phyloP scores from a whole-genome alignment of 768 basidiomycete genomes.

The Pleurotus cornucopiae region DNA sequence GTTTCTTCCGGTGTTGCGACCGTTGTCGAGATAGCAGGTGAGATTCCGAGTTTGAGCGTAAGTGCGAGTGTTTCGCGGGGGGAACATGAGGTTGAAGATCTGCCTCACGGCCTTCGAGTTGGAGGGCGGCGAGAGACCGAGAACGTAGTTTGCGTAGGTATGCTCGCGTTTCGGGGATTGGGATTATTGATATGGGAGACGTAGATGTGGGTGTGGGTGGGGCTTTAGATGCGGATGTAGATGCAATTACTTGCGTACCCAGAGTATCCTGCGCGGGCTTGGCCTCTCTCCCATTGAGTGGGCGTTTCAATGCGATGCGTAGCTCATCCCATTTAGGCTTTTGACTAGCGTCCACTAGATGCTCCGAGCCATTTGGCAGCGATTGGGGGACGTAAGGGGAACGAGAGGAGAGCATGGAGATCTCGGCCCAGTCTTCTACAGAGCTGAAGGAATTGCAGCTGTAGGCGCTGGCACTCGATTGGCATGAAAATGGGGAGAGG shows the following conservation, averaged over 20 bases:
- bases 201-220: background rate
- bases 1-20: background rate
- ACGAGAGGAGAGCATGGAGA: conserved; percentile 1
- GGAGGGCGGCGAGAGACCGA: conserved; percentile 1
- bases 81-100: background rate
- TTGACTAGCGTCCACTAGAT: background rate
- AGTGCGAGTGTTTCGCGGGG: background rate
- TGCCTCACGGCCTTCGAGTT: background rate
- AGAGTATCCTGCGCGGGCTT: background rate
- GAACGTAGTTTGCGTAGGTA: conserved; percentile 3
- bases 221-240: background rate
- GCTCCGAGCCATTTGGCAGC: background rate
- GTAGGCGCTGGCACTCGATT: conserved; percentile 4
- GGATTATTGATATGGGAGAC: background rate
- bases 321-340: background rate
- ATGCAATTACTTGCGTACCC: no score
- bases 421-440: conserved; percentile 6
- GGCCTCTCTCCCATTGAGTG: background rate
- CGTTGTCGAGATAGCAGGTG: background rate
- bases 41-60: background rate
- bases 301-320: background rate
- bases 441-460: conserved; percentile 2
- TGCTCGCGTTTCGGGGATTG: background rate
- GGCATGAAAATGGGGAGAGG: background rate
- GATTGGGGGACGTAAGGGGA: background rate